Evolutionary conservation across 345 rosid genomes (phyloP), one percentile per base, ranked within the genome.

Genomic region (Garcia nutans): DNA sequence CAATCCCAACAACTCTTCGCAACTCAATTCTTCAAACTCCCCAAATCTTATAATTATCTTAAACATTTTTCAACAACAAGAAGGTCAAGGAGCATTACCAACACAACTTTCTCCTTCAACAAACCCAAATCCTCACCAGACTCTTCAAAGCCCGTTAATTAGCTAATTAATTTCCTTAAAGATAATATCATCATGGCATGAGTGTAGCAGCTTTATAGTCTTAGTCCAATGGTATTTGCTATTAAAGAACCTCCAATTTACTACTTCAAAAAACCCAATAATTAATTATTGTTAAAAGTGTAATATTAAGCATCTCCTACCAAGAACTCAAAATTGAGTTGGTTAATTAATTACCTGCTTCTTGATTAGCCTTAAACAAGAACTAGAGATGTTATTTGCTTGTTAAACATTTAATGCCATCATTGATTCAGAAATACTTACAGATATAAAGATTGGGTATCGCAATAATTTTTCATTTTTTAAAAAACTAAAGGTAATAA

Each of bases 121-220:
- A 78, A 73, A 44, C 52, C 47, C 26, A 37, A 54, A 57, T 3
- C 70, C 47, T 68, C 56, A 17, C 19, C 58, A 8, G 56, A 68
- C n/a, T 23, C 77, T 68, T 58, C 56, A 23, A 68, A 58, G 16
- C 58, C 74, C 0, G 12, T 74, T 74, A 68, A 73, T 47, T 47
- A 47, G 0, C 50, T 47, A 37, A 37, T 37, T 37, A n/a, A n/a
- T n/a, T n/a, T n/a, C 65, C 68, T 83, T 87, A 10, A 84, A 85
- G 63, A 85, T 47, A 31, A 85, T 83, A 72, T 87, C 88, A 49
- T 83, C 85, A 16, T 85, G 89, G 17, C 85, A 68, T 12, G 83
- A 81, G 66, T 85, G 65, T 55, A 81, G 76, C 89, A 87, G 72
- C 86, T 65, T 72, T 85, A 87, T 26, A 76, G 24, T 55, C 85